Evolutionary conservation across 73 alveolate genomes (phyloP), one percentile per base, ranked within the genome.

Genomic region (Symbiodinium pilosum): DNA sequence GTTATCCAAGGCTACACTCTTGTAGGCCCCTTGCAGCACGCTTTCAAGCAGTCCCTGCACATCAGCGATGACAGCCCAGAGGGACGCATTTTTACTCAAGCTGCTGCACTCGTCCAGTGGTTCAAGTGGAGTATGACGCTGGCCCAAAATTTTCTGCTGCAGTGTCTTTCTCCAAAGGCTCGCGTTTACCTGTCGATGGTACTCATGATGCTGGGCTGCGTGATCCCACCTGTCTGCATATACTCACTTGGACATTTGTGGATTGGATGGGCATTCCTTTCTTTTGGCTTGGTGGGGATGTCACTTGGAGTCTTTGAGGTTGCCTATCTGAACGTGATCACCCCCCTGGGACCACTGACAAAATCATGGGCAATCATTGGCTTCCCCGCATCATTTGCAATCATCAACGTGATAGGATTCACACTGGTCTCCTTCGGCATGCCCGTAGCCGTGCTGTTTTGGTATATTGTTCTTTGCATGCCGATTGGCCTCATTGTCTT

Each of bases 81-180:
- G 14, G 85, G 85, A 32, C 20, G 44, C 32, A 73, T 73, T 24
- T 73, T 73, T 32, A 73, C 85, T 43, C 85, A 73, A 34, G 85
- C 85, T 12, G 85, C 85, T 73, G 85, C 85, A 30, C 85, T 73
- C 44, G 85, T 73, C 44, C 85, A 73, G 44, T 73, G 85, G 85
- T 73, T 73, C 85, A 73, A 73, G 44, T 73, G 85, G 85, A 73
- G 85, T 32, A 73, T 73, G 85, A 73, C 85, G 24, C 85, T 73
- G 43, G 85, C 85, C 7, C 85, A 73, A 32, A 73, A 73, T 43
- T 73, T 73, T 16, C 11, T 73, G 85, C 43, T 73, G 44, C 85
- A 73, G 85, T 73, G 85, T 32, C 85, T 73, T 30, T 73, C 85
- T 34, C 44, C 43, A 9, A 36, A 73, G 85, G 85, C 85, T 7